These are phyloP conservation scores for Sporisorium scitamineum DNA, from an alignment of 1,284 basidiomycete genomes.

Conservation along the genomic window DNA sequence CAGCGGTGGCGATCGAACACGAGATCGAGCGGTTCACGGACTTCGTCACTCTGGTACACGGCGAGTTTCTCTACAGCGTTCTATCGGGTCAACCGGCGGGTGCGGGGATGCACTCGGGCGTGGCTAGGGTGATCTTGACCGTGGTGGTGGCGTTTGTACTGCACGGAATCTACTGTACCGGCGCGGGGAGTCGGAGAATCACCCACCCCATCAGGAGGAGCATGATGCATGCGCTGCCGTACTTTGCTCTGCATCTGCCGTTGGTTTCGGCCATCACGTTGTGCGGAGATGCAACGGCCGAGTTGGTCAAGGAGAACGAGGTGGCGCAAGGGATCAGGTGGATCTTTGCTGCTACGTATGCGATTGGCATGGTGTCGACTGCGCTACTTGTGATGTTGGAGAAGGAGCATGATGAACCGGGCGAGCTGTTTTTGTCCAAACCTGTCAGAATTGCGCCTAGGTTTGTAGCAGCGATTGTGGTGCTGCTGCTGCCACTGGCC, in stretches of 20 bases:
- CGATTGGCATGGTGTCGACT: constrained; percentile 51
- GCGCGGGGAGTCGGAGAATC: constrained; percentile 40
- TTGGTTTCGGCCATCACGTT: constrained; percentile 56
- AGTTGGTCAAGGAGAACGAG: constrained; percentile 51
- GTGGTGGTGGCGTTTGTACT: constrained; percentile 52
- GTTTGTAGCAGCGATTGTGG: constrained; percentile 44
- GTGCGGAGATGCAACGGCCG: constrained; percentile 58
- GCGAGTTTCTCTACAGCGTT: constrained; percentile 54
- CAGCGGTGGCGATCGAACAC: constrained; percentile 61
- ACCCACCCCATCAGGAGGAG: constrained; percentile 48
- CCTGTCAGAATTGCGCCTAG: constrained; percentile 42
- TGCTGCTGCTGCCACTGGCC: constrained; percentile 52
- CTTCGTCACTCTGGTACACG: constrained; percentile 61
- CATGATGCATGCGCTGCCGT: constrained; percentile 36
- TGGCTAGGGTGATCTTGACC: constrained; percentile 49
- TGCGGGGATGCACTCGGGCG: constrained; percentile 45
- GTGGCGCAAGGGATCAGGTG: constrained; percentile 50
- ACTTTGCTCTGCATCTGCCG: constrained; percentile 53
- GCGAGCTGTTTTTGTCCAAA: constrained; percentile 55
- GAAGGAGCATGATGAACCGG: constrained; percentile 44
- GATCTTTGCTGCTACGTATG: constrained; percentile 52
- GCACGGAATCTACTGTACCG: constrained; percentile 51
- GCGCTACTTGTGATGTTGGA: constrained; percentile 54
- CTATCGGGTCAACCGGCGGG: constrained; percentile 50
- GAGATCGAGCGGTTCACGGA: constrained; percentile 62